These are phyloP conservation scores for Paramecium primaurelia DNA, from an alignment of 73 alveolate species.

Conservation along the genomic window DNA sequence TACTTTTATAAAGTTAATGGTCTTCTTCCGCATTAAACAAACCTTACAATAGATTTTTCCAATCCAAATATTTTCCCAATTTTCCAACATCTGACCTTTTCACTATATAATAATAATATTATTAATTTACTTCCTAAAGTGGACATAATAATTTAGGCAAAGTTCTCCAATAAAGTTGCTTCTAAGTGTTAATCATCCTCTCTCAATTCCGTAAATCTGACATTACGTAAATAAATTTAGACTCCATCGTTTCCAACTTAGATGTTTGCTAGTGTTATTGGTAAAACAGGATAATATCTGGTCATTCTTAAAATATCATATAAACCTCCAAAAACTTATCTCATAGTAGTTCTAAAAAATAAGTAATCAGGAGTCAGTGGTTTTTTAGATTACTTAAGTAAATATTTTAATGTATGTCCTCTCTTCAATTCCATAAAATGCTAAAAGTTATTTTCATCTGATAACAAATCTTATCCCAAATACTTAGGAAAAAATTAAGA, in stretches of 20 bases:
- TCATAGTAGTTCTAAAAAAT: constrained; percentile 9
- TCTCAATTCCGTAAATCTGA: neutral
- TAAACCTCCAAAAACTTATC: neutral
- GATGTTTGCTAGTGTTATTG: neutral
- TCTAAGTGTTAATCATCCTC: constrained; percentile 10
- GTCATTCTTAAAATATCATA: constrained; percentile 44
- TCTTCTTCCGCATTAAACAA: constrained; percentile 50
- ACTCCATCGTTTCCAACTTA: constrained; percentile 21
- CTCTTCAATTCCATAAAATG: constrained; percentile 42
- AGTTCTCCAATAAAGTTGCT: constrained; percentile 34
- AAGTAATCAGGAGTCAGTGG: neutral
- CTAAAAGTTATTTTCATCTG: neutral
- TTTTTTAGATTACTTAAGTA: neutral
- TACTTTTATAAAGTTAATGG: neutral
- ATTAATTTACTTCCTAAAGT: neutral
- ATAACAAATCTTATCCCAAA: constrained; percentile 5
- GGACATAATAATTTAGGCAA: constrained; percentile 38
- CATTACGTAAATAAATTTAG: neutral
- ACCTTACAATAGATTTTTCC: constrained; percentile 38
- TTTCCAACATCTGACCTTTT: neutral
- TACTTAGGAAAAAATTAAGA: constrained; percentile 9
- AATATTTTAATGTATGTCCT: constrained; percentile 23
- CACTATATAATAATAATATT: neutral
- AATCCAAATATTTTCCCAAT: constrained; percentile 1
- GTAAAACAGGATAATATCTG: neutral